Evolutionary conservation across 768 basidiomycete genomes (phyloP), one percentile per base, ranked within the genome.

Genomic region (Lanmaoa rubissima): DNA sequence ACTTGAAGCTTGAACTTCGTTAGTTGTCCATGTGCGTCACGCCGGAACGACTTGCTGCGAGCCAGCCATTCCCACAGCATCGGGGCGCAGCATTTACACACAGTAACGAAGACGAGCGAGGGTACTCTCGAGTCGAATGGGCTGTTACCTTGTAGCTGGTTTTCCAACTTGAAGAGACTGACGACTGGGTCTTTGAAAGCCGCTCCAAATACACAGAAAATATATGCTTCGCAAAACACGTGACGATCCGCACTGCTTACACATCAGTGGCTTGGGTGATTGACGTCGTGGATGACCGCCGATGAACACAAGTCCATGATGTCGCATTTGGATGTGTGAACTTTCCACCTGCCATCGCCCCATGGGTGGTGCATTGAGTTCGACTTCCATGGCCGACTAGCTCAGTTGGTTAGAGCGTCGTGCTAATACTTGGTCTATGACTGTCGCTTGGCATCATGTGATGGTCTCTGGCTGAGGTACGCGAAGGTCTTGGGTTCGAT

Each of bases 401-500:
- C 88, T 90, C 88, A 90, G 88, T 78, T 89, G 88, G 88, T 90
- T 89, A 89, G 88, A 89, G 88, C 87, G 87, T 88, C 83, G 87
- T 87, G 84, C 87, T 89, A 88, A 66, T 72, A 70, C 61, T 59
- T 53, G 8, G 51, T 35, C 13, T 1, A 4, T 19, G 53, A 34
- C 4, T 19, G 42, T 53, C 3, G 0, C 19, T 46, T 21, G 11
- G 1, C 3, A 38, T 9, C 35, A 5, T 1, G 42, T n/a, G 26
- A 40, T 12, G 7, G 26, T 52, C 55, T 45, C 2, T 50, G 3
- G 10, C 35, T 19, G 0, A 21, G 69, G 19, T 45, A 85, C 82
- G 81, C 84, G 82, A 85, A 86, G 83, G 84, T 85, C 85, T 82
- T 86, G 84, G 84, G 84, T 86, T 85, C 84, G 83, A 85, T 79